These are phyloP conservation scores for Penicillium egyptiacum DNA, from an alignment of 495 filamentous ascomycete genomes.

Conservation along the genomic window DNA sequence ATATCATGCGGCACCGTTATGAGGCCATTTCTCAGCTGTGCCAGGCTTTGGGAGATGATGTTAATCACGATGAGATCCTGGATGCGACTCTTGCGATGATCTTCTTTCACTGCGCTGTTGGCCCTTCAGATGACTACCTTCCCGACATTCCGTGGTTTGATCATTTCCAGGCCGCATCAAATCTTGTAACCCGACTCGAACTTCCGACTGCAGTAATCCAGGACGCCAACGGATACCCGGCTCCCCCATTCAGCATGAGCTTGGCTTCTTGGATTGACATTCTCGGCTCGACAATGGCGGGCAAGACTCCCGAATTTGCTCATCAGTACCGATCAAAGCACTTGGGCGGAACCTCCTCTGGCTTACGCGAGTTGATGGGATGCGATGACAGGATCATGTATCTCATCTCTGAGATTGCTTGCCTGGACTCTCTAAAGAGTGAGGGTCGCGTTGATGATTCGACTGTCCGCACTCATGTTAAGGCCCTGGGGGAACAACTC, in stretches of 20 bases:
- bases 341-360: no score
- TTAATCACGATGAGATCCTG: slow-evolving; percentile 81
- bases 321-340: no score
- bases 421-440: no score
- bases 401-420: no score
- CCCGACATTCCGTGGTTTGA: slow-evolving; percentile 96
- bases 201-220: slow-evolving; percentile 65
- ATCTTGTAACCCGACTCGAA: slow-evolving; percentile 80
- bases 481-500: slow-evolving; percentile 76
- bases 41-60: slow-evolving; percentile 75
- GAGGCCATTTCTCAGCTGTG: slow-evolving; percentile 85
- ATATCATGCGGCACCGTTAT: slow-evolving; percentile 92
- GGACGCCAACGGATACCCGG: slow-evolving; percentile 49
- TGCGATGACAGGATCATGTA: no score
- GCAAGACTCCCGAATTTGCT: no score
- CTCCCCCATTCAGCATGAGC: no score
- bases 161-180: slow-evolving; percentile 89
- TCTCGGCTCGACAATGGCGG: no score
- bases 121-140: slow-evolving; percentile 77
- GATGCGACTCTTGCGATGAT: slow-evolving; percentile 96
- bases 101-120: slow-evolving; percentile 94
- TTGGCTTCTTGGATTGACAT: no score
- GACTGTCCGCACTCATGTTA: slow-evolving; percentile 80
- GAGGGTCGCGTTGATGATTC: slow-evolving; percentile 45
- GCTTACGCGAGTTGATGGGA: no score